Base-by-base conservation (phyloP, 2,329 filamentous ascomycete genomes). In the Monosporascus sp. region DNA sequence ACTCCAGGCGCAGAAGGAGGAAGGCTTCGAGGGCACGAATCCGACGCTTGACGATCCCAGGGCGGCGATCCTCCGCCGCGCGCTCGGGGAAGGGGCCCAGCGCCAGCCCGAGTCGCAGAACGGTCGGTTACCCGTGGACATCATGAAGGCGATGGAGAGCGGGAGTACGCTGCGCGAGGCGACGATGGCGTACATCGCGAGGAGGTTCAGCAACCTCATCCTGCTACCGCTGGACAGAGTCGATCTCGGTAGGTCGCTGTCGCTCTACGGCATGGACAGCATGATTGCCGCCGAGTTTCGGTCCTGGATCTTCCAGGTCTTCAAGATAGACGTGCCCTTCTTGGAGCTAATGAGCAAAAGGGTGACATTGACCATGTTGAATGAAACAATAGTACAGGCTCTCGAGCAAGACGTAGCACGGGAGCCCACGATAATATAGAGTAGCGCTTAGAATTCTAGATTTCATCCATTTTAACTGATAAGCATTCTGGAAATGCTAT, bases 261-360 rank as follows among this genome's bases (percentile, higher is more conserved):
- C 53, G 24, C 37, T 18, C 11, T 60, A 63, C 35, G 63, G 64
- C 9, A 37, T 66, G 7, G 65, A 67, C 54, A 63, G 60, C 52
- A 65, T 67, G 64, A 54, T 66, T 37, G 64, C 59, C 5, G 59
- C 65, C 1, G 64, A 67, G 58, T 49, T 68, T 31, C 53, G 65
- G 25, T 64, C 59, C 41, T 63, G 64, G 60, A 56, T 67, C 37
- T 67, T 58, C 37, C 51, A 58, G 25, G 52, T 57, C 41, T 64
- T 66, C 47, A 60, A 55, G 37, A 48, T 68, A 2, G 59, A 68
- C 50, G 51, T 68, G 17, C 54, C 62, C 14, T 67, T 65, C 41
- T 50, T 59, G 39, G 24, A 25, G 6, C 24, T 25, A 25, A 25
- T 25, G 24, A 25, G 24, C 24, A 25, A 25, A 6, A 25, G 24